phyloP scores from a whole-genome alignment of 805 yeast genomes.

The Zygotorulaspora chibaensis region DNA sequence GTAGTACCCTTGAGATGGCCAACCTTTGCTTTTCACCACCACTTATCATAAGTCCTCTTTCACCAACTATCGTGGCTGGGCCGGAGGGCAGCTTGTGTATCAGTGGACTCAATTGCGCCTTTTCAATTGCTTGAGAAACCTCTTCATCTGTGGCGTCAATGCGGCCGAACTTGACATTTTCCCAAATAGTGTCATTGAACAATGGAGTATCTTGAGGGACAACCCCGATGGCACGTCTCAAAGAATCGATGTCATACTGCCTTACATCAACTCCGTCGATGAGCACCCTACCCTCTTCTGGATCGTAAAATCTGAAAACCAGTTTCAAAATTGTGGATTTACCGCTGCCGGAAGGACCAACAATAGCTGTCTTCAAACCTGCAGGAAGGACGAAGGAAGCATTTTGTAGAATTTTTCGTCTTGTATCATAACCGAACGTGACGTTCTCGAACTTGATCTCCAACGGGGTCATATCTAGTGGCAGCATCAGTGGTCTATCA shows the following conservation, averaged over 20 bases:
- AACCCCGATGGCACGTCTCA: constrained; percentile 75
- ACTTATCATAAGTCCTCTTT: constrained; percentile 96
- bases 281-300: constrained; percentile 65
- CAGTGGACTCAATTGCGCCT: constrained; percentile 64
- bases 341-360: constrained; percentile 96
- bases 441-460: constrained; percentile 88
- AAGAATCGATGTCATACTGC: constrained; percentile 66
- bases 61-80: constrained; percentile 83
- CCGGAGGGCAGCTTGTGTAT: constrained; percentile 79
- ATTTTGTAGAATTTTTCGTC: constrained; percentile 76
- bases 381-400: constrained; percentile 84
- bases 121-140: constrained; percentile 55
- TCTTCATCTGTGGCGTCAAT: constrained; percentile 69
- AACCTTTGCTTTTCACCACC: constrained; percentile 98
- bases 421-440: constrained; percentile 86
- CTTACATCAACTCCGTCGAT: constrained; percentile 88
- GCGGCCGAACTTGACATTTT: constrained; percentile 84
- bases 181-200: constrained; percentile 84
- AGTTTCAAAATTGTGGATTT: constrained; percentile 83
- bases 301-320: constrained; percentile 87
- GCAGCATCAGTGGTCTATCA: constrained; percentile 57
- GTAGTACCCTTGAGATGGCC: constrained; percentile 85
- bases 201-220: constrained; percentile 98
- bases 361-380: constrained; percentile 88
- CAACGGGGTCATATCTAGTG: constrained; percentile 44